Percentiles rank a stretch among this genome's conserved stretches.
phyloP scores from a whole-genome alignment of 2,329 filamentous ascomycete genomes.

The Aspergillus floridensis region DNA sequence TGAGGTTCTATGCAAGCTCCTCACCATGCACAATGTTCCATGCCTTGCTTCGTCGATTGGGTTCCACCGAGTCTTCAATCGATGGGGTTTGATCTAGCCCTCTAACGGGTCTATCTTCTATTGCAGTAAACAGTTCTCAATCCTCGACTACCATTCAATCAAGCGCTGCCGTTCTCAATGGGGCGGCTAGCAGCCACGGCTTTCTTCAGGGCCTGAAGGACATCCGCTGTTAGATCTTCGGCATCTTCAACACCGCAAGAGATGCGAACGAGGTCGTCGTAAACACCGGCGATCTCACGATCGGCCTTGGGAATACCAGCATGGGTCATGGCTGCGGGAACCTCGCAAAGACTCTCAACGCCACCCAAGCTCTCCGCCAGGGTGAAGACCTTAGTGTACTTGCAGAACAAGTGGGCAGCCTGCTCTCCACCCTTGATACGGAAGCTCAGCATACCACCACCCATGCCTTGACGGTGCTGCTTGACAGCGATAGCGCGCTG shows the following conservation, averaged over 20 bases:
- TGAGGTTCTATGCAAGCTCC: background rate
- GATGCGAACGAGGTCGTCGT: conserved; percentile 87
- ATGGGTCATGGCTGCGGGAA: conserved; percentile 95
- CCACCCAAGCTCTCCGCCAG: conserved; percentile 90
- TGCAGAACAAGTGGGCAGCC: conserved; percentile 90
- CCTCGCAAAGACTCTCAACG: conserved; percentile 86
- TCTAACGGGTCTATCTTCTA: background rate
- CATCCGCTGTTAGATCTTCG: conserved; percentile 77
- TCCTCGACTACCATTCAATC: background rate
- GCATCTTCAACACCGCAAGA: conserved; percentile 94
- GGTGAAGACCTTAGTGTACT: conserved; percentile 83
- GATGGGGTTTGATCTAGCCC: background rate
- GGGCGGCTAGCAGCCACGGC: conserved; percentile 55
- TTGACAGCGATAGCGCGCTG: conserved; percentile 80
- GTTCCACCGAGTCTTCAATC: background rate
- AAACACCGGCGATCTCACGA: conserved; percentile 89
- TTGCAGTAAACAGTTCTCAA: background rate
- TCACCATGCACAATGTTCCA: background rate
- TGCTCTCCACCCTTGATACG: conserved; percentile 81
- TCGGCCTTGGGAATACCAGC: conserved; percentile 88
- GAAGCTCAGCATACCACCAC: conserved; percentile 97
- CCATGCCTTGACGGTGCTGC: conserved; percentile 92
- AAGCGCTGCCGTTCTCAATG: conserved; percentile 45
- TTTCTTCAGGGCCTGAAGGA: conserved; percentile 76
- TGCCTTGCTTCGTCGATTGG: conserved; percentile 9